phyloP scores from a whole-genome alignment of 2,329 filamentous ascomycete species.

The Fusarium liriodendri region DNA sequence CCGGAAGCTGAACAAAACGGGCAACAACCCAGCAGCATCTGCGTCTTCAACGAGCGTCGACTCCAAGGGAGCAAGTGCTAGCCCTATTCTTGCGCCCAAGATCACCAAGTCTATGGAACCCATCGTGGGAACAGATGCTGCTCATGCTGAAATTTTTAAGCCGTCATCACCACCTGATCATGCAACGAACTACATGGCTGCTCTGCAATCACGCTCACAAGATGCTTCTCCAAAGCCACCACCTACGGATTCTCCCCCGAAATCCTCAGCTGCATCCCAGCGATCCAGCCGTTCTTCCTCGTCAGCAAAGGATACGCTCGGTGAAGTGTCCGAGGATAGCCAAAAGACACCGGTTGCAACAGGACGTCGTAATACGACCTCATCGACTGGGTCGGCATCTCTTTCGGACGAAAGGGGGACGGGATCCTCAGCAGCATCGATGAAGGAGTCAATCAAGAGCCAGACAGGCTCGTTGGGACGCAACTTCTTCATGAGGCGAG shows the following conservation, averaged over 20 bases:
- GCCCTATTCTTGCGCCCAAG: constrained; percentile 49
- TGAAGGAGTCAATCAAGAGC: constrained; percentile 53
- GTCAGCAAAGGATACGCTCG: constrained; percentile 55
- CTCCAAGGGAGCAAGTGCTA: constrained; percentile 53
- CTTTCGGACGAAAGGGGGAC: constrained; percentile 40
- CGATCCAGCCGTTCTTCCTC: constrained; percentile 61
- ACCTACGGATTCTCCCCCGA: constrained; percentile 49
- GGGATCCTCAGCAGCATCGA: constrained; percentile 48
- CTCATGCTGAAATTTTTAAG: constrained; percentile 73
- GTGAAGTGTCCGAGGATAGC: constrained; percentile 49
- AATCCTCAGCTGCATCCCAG: constrained; percentile 52
- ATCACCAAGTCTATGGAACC: constrained; percentile 66
- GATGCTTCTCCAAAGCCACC: constrained; percentile 61
- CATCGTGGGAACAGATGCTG: constrained; percentile 73
- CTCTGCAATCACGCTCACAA: constrained; percentile 71
- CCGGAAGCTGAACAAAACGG: constrained; percentile 57
- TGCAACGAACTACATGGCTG: constrained; percentile 74
- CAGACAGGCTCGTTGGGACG: constrained; percentile 54
- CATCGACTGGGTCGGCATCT: constrained; percentile 50
- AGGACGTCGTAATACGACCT: constrained; percentile 52
- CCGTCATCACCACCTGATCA: constrained; percentile 68
- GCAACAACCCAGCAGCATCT: constrained; percentile 46
- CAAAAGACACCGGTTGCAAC: constrained; percentile 43
- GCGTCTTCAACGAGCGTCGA: constrained; percentile 63
- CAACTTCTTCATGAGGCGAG: constrained; percentile 54